Evolutionary conservation across 495 filamentous ascomycete species (phyloP).

Genomic region (Pyrenopolyporus hunteri): DNA sequence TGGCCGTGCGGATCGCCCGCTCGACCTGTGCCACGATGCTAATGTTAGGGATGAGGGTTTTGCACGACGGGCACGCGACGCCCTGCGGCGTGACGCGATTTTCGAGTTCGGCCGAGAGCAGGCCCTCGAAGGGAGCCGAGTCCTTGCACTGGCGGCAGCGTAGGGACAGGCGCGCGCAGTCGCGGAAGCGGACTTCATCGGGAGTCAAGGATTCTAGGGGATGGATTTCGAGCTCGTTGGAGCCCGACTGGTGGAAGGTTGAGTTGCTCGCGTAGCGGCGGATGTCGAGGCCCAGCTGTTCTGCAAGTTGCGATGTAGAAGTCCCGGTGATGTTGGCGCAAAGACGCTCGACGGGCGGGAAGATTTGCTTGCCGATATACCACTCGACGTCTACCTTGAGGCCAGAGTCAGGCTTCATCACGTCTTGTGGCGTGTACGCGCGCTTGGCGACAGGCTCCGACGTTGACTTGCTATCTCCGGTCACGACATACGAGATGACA

Average conservation of each 20-base stretch:
- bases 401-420: conserved; percentile 72
- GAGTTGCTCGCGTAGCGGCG: conserved; percentile 79
- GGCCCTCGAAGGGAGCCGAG: conserved; percentile 74
- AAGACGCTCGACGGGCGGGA: conserved; percentile 96
- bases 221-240: conserved; percentile 71
- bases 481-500: conserved; percentile 94
- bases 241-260: conserved; percentile 52
- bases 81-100: conserved; percentile 72
- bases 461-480: conserved; percentile 73
- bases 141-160: conserved; percentile 82
- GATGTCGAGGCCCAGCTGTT: conserved; percentile 90
- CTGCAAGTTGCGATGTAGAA: conserved; percentile 83
- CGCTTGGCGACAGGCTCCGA: conserved; percentile 81
- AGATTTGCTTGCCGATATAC: conserved; percentile 97
- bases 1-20: conserved; percentile 75
- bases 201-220: conserved; percentile 94
- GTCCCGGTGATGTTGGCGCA: conserved; percentile 95
- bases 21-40: conserved; percentile 87
- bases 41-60: conserved; percentile 67
- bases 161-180: conserved; percentile 73
- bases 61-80: conserved; percentile 69
- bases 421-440: conserved; percentile 84
- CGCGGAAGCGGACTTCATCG: conserved; percentile 82
- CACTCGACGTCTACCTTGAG: conserved; percentile 90
- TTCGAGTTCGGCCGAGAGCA: conserved; percentile 46